phyloP scores from a whole-genome alignment of 2,329 filamentous ascomycete species.

The Xenoacremonium recifei region DNA sequence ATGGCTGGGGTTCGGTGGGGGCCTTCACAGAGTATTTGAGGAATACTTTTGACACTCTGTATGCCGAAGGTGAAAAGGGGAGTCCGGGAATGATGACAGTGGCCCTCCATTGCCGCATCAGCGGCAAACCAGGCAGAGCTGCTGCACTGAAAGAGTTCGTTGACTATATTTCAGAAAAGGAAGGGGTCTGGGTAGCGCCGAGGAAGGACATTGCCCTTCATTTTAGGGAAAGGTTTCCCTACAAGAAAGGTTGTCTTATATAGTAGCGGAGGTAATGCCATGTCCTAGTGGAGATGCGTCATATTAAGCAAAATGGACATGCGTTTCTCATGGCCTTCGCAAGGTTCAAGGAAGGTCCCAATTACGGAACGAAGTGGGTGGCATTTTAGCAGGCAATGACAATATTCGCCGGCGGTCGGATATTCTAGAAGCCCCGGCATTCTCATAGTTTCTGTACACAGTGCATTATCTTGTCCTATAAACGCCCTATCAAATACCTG shows the following conservation, averaged over 20 bases:
- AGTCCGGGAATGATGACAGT: conserved; percentile 58
- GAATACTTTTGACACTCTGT: conserved; percentile 52
- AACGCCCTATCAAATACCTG: no score
- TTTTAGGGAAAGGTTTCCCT: conserved; percentile 47
- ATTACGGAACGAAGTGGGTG: no score
- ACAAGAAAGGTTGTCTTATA: conserved; percentile 46
- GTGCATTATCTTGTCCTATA: no score
- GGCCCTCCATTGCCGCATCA: conserved; percentile 51
- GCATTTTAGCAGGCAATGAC: no score
- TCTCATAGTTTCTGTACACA: no score
- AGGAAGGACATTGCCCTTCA: conserved; percentile 50
- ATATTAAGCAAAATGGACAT: no score
- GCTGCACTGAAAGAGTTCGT: conserved; percentile 51
- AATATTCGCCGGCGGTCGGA: no score
- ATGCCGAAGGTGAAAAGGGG: conserved; percentile 48
- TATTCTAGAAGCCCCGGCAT: no score
- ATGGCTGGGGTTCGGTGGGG: conserved; percentile 44
- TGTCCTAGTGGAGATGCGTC: no score
- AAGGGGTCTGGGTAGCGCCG: conserved; percentile 54
- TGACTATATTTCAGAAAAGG: conserved; percentile 50
- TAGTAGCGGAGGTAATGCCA: no score
- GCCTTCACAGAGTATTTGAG: conserved; percentile 47
- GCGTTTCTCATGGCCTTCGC: no score
- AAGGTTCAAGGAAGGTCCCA: no score
- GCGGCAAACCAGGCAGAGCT: conserved; percentile 51